Percentiles rank a stretch among this genome's conserved stretches.
These are phyloP conservation scores for Cyclostephanos invisitatus DNA, from an alignment of 108 stramenopile genomes.

Conservation along the genomic window DNA sequence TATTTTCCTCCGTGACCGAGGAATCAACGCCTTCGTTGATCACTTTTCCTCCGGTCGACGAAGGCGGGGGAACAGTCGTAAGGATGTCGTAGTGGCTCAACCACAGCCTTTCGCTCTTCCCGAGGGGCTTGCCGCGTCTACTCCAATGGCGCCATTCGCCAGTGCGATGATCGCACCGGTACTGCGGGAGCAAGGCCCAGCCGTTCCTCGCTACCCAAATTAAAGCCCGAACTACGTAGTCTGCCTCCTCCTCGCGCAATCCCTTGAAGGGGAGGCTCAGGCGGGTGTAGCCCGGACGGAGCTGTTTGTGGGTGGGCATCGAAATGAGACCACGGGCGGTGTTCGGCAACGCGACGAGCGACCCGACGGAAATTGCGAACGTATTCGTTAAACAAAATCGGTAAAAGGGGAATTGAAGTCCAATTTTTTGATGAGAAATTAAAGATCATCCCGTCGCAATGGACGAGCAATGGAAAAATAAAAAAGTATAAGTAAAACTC, in stretches of 20 bases:
- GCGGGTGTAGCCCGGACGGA: slow-evolving; percentile 93
- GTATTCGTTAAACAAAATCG: no score
- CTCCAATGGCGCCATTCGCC: slow-evolving; percentile 86
- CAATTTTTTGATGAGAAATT: no score
- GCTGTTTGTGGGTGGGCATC: no score
- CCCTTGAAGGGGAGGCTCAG: slow-evolving; percentile 85
- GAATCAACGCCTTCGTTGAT: background rate
- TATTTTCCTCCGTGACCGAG: background rate
- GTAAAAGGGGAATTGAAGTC: no score
- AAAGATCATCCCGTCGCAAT: no score
- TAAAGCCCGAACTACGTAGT: slow-evolving; percentile 90
- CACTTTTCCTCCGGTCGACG: background rate
- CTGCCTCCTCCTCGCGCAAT: slow-evolving; percentile 70
- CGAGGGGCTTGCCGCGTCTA: slow-evolving; percentile 80
- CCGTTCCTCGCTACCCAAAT: slow-evolving; percentile 90
- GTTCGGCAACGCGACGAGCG: no score
- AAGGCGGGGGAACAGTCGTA: background rate
- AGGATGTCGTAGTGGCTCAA: slow-evolving; percentile 71
- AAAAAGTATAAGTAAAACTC: no score
- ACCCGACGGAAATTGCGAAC: no score
- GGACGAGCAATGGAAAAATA: no score
- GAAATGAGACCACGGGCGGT: no score
- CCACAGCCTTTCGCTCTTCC: slow-evolving; percentile 71
- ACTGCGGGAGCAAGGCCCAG: slow-evolving; percentile 88
- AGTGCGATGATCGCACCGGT: slow-evolving; percentile 87